Base-by-base conservation (phyloP, 202 grass and related monocot species). In the Schoenoplectus triqueter region DNA sequence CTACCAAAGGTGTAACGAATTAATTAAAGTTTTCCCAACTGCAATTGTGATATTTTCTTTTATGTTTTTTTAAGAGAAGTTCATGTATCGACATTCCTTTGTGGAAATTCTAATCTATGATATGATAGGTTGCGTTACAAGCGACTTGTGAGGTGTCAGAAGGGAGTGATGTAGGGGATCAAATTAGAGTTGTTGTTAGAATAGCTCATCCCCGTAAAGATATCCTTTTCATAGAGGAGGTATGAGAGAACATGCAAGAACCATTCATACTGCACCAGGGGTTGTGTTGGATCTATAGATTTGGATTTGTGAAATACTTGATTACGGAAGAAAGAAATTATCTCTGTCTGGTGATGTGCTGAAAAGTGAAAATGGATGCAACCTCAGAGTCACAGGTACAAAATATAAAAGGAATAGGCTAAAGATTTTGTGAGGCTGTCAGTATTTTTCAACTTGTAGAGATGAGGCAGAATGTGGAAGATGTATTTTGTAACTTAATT, bases 121-220 rank as follows among this genome's bases (percentile, higher is more conserved):
- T 52, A 59, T 87, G 84, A 20, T 79, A 95, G 95, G 88, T 95
- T 2, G 95, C 91, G 52, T 93, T 98, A 72, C 95, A 98, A 86
- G 91, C 86, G 64, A 90, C 88, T 11, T 83, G 81, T 11, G 71
- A 84, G 5, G 13, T 74, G 63, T 90, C 93, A 57, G 39, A 55
- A 60, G 91, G 90, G 39, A 90, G 90, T 87, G 64, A 67, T 78
- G 80, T 88, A 60, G 95, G 95, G 44, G 93, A 91, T 86, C 90
- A 91, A 82, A 86, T 88, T 41, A 83, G 8, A 49, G 84, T 98
- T 13, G 11, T 75, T 76, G 84, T 98, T 39, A 91, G 88, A 46
- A 84, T 78, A 19, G 86, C 90, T 85, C 84, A 95, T 94, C 95
- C 95, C 22, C 93, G 93, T 68, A 87, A 90, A 3, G 95, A 95